A percentile compares a stretch with the other conserved stretches of the same genome.
These are phyloP conservation scores for Naganishia sp. DNA, from an alignment of 1,284 basidiomycete species.

Conservation along the genomic window DNA sequence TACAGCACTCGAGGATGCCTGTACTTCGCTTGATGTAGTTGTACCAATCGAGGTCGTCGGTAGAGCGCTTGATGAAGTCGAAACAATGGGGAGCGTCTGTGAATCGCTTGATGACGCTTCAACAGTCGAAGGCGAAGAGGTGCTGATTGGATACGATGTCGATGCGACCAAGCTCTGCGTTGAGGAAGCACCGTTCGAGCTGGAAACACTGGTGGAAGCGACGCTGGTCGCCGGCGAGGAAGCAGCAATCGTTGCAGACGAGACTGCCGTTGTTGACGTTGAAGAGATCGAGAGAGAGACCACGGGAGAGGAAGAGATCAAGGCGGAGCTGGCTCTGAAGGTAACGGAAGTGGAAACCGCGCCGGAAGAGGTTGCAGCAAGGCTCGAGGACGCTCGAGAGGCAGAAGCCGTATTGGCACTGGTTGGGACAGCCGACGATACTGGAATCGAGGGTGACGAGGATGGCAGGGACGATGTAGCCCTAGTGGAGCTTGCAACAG, in stretches of 20 bases:
- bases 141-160: not conserved
- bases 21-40: too few species aligned
- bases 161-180: not conserved
- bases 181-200: not conserved
- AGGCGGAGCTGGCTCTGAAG: not conserved
- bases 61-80: too few species aligned
- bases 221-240: not conserved
- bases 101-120: too few species aligned
- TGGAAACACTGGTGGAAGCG: not conserved
- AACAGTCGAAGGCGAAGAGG: not conserved
- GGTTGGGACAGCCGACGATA: not conserved
- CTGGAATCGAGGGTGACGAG: not conserved
- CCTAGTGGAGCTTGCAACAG: not conserved
- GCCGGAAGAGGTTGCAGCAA: not conserved
- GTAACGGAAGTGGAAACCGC: not conserved
- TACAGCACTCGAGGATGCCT: too few species aligned
- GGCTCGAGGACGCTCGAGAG: not conserved
- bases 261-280: not conserved
- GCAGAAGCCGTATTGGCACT: constrained; percentile 2
- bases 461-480: not conserved
- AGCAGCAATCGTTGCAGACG: not conserved
- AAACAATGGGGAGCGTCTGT: too few species aligned
- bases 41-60: too few species aligned
- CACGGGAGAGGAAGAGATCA: not conserved
- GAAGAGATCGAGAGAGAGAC: not conserved